These are phyloP conservation scores for Talaromyces sp. DNA, from an alignment of 2,329 filamentous ascomycete genomes.

Conservation along the genomic window DNA sequence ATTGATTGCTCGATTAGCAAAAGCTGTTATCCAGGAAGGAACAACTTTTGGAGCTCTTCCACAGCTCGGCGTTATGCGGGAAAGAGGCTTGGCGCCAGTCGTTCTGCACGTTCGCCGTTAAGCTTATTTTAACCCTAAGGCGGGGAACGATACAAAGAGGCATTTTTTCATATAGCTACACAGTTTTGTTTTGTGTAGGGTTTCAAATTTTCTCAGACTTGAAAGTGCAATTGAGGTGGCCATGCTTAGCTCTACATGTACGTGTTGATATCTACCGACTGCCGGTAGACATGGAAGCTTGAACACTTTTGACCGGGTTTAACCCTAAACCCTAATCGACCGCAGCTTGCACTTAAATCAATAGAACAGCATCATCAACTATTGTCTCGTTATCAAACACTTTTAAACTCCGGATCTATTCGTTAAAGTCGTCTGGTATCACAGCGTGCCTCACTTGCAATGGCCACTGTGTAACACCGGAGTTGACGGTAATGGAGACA, in stretches of 20 bases:
- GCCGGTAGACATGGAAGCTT: background rate
- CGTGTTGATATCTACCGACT: background rate
- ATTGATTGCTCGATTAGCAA: background rate
- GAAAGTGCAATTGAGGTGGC: background rate
- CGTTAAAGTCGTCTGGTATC: background rate
- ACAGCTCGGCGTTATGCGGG: background rate
- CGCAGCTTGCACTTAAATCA: background rate
- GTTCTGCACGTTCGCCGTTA: background rate
- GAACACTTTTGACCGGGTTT: too few relatives aligned
- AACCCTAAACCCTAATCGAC: background rate
- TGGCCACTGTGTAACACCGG: background rate
- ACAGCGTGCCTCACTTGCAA: background rate
- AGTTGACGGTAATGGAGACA: background rate
- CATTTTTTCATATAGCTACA: too few relatives aligned
- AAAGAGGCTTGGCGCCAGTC: background rate
- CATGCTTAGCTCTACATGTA: background rate
- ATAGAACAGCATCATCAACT: background rate
- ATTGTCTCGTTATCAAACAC: background rate
- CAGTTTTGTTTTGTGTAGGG: background rate
- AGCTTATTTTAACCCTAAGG: slow-evolving; percentile 2
- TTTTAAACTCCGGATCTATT: background rate
- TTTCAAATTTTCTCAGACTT: background rate
- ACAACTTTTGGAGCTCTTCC: too few relatives aligned
- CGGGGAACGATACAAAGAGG: background rate
- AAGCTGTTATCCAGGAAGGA: background rate